Evolutionary conservation across 2,329 filamentous ascomycete genomes (phyloP), one percentile per base, ranked within the genome.

Genomic region (Lizonia empirigonia): DNA sequence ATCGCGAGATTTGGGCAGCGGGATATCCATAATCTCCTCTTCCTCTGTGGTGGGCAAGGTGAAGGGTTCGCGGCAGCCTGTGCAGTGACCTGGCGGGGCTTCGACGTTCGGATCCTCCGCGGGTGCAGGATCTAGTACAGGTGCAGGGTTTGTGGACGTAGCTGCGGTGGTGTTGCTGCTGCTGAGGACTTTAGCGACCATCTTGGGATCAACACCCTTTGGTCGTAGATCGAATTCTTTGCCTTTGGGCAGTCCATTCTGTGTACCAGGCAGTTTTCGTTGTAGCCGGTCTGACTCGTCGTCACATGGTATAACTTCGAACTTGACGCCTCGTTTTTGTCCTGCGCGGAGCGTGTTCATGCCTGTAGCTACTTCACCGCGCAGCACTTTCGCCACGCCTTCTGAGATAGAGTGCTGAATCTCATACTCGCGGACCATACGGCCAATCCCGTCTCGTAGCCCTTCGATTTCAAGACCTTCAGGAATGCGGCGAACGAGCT

Each of bases 381-480:
- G 81, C 33, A 97, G 78, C 0, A 97, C 92, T 46, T 85, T 85
- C 0, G 94, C 92, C 3, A 95, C 94, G 1, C 94, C 94, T 34
- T 88, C 87, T 58, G 89, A 93, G 68, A 99, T 97, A 63, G 89
- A 94, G 69, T 90, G 86, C 75, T 97, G 94, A 35, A 99, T 89
- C 68, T 97, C 94, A 69, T 97, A 92, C 73, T 99, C 94, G 63
- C 93, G 88, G 70, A 99, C 89, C 78, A 99, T 91, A 50, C 92
- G 88, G 35, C 88, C 88, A 3, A 99, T 81, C 0, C 93, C 94
- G 56, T 96, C 90, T 51, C 91, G 82, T 6, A 99, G 79, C 0
- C 94, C 94, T 62, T 94, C 88, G 10, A 99, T 95, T 69, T 97
- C 91, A 0, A 99, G 80, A 0, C 94, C 92, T 67, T 95, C 91